Evolutionary conservation across 139 green algal species (phyloP), one percentile per base, ranked within the genome.

Genomic region (Astrephomene gubernaculifera): DNA sequence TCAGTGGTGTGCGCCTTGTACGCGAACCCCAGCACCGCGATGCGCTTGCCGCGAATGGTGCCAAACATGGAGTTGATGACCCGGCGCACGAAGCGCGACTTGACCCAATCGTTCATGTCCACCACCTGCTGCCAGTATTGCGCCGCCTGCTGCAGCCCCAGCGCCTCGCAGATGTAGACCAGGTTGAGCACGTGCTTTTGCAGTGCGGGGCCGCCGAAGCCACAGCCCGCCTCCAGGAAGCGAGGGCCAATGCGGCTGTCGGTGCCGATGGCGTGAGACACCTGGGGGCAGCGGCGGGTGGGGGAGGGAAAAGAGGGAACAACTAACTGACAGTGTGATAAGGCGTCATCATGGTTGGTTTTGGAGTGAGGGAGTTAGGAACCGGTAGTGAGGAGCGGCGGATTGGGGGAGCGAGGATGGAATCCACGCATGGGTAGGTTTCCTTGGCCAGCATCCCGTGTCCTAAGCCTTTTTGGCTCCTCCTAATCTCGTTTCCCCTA

Each of bases 131-230:
- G 71, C 97, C 97, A 99, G 94, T 99, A 99, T 31, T 96, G 86
- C 5, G 96, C 96, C 29, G 98, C 96, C 86, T 98, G 89, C 49
- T 94, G 86, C 14, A 99, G 92, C 22, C 97, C 97, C 27, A 96
- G 90, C 27, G 81, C 96, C 90, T 98, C 95, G 76, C 95, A 98
- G 85, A 99, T 98, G 92, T 99, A 99, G 31, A 93, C 89, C 90
- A 94, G 89, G 91, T 99, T 99, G 61, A 99, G 94, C 85, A 99
- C 98, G 89, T 99, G 96, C 91, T 99, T 99, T 92, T 99, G 97
- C 92, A 99, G 99, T 93, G 97, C 99, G 69, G 93, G 97, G 64
- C 97, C 97, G 71, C 97, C 97, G 92, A 99, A 99, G 75, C 97
- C 97, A 1, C 99, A 96, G 57, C 87, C 95, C 10, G 96, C 95